Evolutionary conservation across 108 stramenopile species (phyloP), one percentile per base, ranked within the genome.

Genomic region (Asterionellopsis glacialis): DNA sequence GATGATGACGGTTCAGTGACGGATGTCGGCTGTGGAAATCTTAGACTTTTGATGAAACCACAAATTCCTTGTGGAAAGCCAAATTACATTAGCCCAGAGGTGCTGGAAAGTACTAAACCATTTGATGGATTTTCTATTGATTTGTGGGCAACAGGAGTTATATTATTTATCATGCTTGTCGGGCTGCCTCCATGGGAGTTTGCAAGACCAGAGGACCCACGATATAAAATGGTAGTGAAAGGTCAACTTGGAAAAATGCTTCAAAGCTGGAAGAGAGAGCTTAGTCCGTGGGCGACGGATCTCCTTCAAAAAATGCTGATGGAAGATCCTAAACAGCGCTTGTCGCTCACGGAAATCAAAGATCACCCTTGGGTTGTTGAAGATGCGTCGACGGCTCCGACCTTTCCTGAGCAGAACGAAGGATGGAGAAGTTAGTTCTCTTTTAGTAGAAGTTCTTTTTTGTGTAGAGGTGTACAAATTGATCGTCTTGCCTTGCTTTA

Each of bases 11-110:
- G 40, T 13, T n/a, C 18, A 43, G 65, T 67, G 23, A 67, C 80
- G 0, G 84, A 90, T 57, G 78, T 80, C 27, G 74, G 80, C 9
- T 68, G 72, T 44, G 88, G 88, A 19, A 72, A 75, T 1, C 62
- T 41, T 11, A 64, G 88, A 14, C 57, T 77, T 27, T 63, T 90
- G 48, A 80, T 90, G 51, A 47, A 54, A 5, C 50, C 71, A 11
- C 64, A 66, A 55, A 74, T 65, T 33, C 80, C 74, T 24, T 88
- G 89, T 47, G 96, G 96, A 9, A 93, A 94, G 58, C 74, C 68
- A 9, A 87, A 84, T 55, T 96, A 94, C 67, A 81, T 94, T 44
- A 70, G 89, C 10, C 95, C 96, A 3, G 94, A 95, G 60, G 68
- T 96, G 12, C 59, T 91, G 7, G 44, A 59, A 14, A 73, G 66